Evolutionary conservation across 164 flowering plant genomes (phyloP).

Genomic region (Berberis thunbergii): DNA sequence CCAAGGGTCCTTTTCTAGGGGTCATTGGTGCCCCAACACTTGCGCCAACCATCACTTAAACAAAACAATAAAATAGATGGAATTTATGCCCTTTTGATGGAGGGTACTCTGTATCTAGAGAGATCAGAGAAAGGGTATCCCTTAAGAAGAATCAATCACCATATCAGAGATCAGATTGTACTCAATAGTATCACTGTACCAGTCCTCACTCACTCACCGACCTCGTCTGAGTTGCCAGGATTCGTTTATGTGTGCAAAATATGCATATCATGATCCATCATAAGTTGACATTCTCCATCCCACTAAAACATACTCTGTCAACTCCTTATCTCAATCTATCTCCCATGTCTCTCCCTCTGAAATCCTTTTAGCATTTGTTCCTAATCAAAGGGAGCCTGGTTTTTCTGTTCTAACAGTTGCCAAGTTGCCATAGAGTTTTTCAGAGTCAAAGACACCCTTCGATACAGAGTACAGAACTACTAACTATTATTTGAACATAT

Average conservation of each 20-base stretch:
- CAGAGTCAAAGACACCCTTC: no score
- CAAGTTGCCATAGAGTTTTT: no score
- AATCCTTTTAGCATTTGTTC: background rate
- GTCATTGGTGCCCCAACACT: no score
- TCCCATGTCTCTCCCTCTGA: background rate
- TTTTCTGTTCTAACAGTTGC: no score
- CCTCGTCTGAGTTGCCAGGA: background rate
- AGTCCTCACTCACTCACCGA: background rate
- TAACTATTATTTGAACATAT: no score
- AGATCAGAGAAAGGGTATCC: no score
- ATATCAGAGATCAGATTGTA: background rate
- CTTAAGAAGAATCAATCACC: background rate
- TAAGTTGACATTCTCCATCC: constrained; percentile 10
- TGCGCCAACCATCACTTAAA: no score
- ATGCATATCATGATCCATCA: background rate
- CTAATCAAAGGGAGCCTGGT: background rate
- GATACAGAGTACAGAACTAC: no score
- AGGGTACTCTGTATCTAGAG: no score
- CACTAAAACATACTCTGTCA: background rate
- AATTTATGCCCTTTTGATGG: no score
- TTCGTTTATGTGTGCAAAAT: background rate
- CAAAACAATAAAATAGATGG: no score
- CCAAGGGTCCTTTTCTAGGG: no score
- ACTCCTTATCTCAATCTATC: background rate
- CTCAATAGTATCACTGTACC: background rate